Evolutionary conservation across 1,284 basidiomycete species (phyloP).

Genomic region (Schizophyllum commune): DNA sequence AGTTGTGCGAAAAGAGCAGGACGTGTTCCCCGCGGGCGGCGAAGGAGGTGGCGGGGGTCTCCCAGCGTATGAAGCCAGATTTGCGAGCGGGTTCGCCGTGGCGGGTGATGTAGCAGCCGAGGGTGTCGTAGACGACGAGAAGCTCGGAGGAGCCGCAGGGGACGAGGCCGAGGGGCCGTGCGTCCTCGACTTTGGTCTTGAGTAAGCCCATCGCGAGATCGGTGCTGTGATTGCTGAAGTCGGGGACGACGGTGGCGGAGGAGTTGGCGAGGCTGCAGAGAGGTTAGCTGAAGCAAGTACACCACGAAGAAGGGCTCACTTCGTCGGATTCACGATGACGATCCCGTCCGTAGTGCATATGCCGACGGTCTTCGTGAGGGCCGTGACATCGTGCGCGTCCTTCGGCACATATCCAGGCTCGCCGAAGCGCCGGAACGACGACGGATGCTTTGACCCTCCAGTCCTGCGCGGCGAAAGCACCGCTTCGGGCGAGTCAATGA

Average conservation of each 20-base stretch:
- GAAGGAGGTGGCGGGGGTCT: constrained; percentile 53
- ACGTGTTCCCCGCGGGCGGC: constrained; percentile 52
- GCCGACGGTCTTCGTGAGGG: constrained; percentile 53
- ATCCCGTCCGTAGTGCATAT: constrained; percentile 58
- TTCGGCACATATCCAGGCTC: constrained; percentile 64
- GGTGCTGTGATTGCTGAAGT: constrained; percentile 39
- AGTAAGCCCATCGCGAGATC: constrained; percentile 39
- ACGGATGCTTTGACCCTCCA: constrained; percentile 13
- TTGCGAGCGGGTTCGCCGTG: constrained; percentile 56
- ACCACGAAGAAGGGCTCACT: constrained; percentile 34
- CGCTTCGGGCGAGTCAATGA: constrained; percentile 39
- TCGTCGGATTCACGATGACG: constrained; percentile 54
- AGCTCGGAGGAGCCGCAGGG: constrained; percentile 50
- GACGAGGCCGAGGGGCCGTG: constrained; percentile 62
- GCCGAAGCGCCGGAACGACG: constrained; percentile 52
- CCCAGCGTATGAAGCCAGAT: constrained; percentile 66
- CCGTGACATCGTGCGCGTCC: constrained; percentile 51
- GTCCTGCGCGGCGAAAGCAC: constrained; percentile 24
- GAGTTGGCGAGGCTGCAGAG: constrained; percentile 30
- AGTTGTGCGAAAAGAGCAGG: constrained; percentile 63
- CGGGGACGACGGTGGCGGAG: constrained; percentile 46
- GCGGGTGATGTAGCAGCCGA: constrained; percentile 69
- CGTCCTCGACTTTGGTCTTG: constrained; percentile 48
- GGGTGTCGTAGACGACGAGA: constrained; percentile 60
- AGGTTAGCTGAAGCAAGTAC: constrained; percentile 3